Evolutionary conservation across 2,329 filamentous ascomycete species (phyloP).

Genomic region (Cercospora janseana): DNA sequence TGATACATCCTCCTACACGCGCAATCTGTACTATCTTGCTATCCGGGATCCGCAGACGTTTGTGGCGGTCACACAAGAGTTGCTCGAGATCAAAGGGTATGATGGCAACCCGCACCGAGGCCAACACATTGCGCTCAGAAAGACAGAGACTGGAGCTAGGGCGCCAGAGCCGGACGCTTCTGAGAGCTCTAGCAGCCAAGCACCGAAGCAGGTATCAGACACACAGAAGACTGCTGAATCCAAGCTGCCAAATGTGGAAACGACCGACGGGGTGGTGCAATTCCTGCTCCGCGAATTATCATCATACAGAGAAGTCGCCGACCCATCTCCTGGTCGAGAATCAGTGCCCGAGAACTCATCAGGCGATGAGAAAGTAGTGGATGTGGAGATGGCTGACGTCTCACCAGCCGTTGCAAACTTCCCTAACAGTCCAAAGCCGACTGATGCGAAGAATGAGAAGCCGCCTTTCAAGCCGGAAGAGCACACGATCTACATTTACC

Average conservation of each 20-base stretch:
- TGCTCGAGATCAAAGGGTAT: slow-evolving; percentile 69
- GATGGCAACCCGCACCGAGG: slow-evolving; percentile 52
- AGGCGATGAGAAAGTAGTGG: slow-evolving; percentile 39
- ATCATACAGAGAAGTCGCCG: slow-evolving; percentile 88
- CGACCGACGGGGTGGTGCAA: slow-evolving; percentile 91
- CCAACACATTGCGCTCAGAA: slow-evolving; percentile 54
- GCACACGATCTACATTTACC: slow-evolving; percentile 93
- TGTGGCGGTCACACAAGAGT: slow-evolving; percentile 81
- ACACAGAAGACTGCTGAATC: slow-evolving; percentile 63
- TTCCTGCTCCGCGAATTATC: slow-evolving; percentile 90
- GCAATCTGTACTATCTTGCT: slow-evolving; percentile 73
- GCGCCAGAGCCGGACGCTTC: slow-evolving; percentile 28
- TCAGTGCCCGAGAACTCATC: slow-evolving; percentile 45
- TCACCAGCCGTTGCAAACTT: slow-evolving; percentile 25
- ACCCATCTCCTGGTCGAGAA: slow-evolving; percentile 60
- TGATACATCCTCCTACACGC: slow-evolving; percentile 72
- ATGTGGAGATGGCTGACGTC: slow-evolving; percentile 52
- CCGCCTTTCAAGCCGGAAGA: slow-evolving; percentile 83
- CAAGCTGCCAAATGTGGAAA: slow-evolving; percentile 83
- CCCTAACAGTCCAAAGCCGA: slow-evolving; percentile 30
- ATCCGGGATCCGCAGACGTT: slow-evolving; percentile 82
- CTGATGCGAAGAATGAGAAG: slow-evolving; percentile 54
- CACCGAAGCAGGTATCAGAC: slow-evolving; percentile 31
- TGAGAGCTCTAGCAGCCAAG: slow-evolving; percentile 54
- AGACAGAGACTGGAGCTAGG: slow-evolving; percentile 9